These are phyloP conservation scores for Carex kokanica DNA, from an alignment of 176 grass and related monocot species.

Conservation along the genomic window DNA sequence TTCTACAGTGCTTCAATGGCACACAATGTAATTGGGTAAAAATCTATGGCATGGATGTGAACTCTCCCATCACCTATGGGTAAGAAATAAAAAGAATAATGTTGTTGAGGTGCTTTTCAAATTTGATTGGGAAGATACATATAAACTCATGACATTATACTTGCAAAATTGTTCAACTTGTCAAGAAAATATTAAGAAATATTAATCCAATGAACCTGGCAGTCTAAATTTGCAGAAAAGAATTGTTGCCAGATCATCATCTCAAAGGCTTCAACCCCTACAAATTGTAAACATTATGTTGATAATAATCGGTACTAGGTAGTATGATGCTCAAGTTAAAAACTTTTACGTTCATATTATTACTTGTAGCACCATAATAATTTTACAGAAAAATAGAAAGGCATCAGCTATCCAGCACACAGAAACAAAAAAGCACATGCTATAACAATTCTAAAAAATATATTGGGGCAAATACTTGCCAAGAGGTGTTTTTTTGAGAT, in stretches of 20 bases:
- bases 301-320: not conserved
- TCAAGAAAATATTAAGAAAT: not conserved
- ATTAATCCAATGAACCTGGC: not conserved
- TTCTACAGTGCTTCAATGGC: not conserved
- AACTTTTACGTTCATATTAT: not conserved
- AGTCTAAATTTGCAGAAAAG: not conserved
- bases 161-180: not conserved
- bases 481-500: not conserved
- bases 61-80: not conserved
- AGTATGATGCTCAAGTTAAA: not conserved
- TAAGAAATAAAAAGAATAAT: not conserved
- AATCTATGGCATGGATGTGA: not conserved
- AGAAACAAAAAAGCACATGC: not conserved
- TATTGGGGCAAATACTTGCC: not conserved
- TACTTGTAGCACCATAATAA: not conserved
- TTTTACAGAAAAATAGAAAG: not conserved
- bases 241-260: not conserved
- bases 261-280: conserved; percentile 21
- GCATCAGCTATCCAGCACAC: not conserved
- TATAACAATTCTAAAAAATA: not conserved
- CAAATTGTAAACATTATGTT: not conserved
- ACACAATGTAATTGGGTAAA: not conserved
- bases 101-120: not conserved
- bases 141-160: not conserved
- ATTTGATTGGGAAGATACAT: not conserved